These are phyloP conservation scores for Entoloma clypeatum DNA, from an alignment of 1,284 basidiomycete species.

Conservation along the genomic window DNA sequence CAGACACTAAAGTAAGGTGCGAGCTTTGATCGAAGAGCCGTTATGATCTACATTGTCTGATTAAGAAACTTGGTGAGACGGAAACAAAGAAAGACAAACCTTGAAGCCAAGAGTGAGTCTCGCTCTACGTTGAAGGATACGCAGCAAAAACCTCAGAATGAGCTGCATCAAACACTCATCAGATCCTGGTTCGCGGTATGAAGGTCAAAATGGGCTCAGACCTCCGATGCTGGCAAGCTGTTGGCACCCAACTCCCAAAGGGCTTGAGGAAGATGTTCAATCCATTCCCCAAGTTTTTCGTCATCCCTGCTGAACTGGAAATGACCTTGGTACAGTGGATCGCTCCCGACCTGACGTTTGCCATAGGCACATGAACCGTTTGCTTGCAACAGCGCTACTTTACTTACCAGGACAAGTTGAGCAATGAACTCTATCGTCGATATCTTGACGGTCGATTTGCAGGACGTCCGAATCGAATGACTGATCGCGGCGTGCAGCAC, in stretches of 20 bases:
- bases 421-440: slow-evolving; percentile 70
- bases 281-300: slow-evolving; percentile 55
- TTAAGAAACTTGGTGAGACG: slow-evolving; percentile 15
- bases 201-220: slow-evolving; percentile 26
- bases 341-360: slow-evolving; percentile 59
- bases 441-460: slow-evolving; percentile 59
- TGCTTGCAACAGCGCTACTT: background rate
- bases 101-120: slow-evolving; percentile 35
- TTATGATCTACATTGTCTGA: slow-evolving; percentile 34
- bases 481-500: slow-evolving; percentile 51
- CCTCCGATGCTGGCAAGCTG: slow-evolving; percentile 56
- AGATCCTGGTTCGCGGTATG: slow-evolving; percentile 3
- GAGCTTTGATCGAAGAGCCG: slow-evolving; percentile 53
- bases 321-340: slow-evolving; percentile 48
- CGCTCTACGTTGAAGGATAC: slow-evolving; percentile 54
- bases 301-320: slow-evolving; percentile 39
- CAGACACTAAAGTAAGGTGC: slow-evolving; percentile 74
- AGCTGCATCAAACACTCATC: slow-evolving; percentile 34
- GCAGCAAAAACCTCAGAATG: slow-evolving; percentile 61
- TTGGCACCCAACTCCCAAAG: slow-evolving; percentile 79
- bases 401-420: slow-evolving; percentile 60
- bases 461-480: slow-evolving; percentile 53
- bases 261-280: slow-evolving; percentile 65
- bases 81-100: slow-evolving; percentile 30
- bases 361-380: slow-evolving; percentile 10